Conservation (phyloP, 495 filamentous ascomycete species). For the Aspergillus conjunctus region DNA sequence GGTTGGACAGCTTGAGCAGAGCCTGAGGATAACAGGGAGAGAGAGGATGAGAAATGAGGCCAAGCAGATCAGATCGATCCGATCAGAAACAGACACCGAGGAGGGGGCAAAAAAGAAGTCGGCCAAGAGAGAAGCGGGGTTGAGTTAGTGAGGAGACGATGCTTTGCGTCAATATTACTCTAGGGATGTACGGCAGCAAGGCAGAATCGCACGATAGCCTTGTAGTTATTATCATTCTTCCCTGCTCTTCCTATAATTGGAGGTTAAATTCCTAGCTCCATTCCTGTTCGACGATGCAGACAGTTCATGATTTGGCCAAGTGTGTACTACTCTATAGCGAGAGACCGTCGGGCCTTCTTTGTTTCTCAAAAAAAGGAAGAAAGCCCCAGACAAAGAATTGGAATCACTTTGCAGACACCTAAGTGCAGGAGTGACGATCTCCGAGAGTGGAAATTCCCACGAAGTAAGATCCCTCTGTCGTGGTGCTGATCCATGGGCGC, state of each 20-base stretch:
- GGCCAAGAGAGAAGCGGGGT: conserved; percentile 9
- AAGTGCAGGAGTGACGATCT: no score
- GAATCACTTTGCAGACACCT: no score
- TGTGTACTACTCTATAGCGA: background rate
- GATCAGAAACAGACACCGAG: background rate
- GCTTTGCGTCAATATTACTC: background rate
- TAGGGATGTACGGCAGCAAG: background rate
- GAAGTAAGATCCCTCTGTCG: no score
- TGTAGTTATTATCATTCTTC: background rate
- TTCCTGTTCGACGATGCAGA: background rate
- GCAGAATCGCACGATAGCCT: background rate
- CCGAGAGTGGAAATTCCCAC: no score
- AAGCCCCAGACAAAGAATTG: no score
- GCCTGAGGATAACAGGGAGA: background rate
- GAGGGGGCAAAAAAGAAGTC: background rate
- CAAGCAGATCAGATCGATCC: background rate
- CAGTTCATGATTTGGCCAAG: background rate
- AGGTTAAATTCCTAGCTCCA: background rate
- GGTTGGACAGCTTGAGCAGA: background rate
- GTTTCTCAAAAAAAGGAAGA: no score
- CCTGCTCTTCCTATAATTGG: background rate
- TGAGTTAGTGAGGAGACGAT: background rate
- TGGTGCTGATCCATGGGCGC: conserved; percentile 1
- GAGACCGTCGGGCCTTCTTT: no score
- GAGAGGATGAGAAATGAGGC: conserved; percentile 1